Conservation (phyloP, 345 rosid genomes). For the Populus tremula region DNA sequence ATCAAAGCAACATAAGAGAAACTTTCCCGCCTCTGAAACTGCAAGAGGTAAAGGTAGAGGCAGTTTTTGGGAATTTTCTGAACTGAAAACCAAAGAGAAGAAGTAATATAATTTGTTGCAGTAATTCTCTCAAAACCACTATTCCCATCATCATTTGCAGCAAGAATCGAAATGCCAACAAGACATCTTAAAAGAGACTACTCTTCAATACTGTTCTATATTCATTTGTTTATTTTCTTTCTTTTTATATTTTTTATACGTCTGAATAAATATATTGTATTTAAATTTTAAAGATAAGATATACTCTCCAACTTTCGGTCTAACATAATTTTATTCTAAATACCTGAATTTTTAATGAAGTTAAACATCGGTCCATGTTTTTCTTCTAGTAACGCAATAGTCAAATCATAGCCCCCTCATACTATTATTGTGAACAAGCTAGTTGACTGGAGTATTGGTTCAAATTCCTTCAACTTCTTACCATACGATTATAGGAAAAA, state of each 20-base stretch:
- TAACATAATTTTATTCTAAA: not conserved
- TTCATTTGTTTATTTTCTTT: not conserved
- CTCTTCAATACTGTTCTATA: not conserved
- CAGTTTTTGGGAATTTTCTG: constrained; percentile 1
- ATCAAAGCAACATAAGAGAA: constrained; percentile 26
- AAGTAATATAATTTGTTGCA: not conserved
- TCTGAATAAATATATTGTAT: not conserved
- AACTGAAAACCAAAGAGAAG: constrained; percentile 2
- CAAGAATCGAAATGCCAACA: constrained; percentile 36
- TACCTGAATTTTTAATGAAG: not conserved
- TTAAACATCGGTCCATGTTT: not conserved
- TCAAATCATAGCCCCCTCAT: not conserved
- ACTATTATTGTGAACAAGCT: too few species aligned
- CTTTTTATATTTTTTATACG: not conserved
- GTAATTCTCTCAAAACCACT: constrained; percentile 10
- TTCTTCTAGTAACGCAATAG: not conserved
- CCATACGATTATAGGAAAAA: too few species aligned
- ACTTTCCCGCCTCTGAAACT: constrained; percentile 52
- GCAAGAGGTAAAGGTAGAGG: constrained; percentile 8
- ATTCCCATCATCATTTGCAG: constrained; percentile 32
- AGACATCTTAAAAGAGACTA: constrained; percentile 43
- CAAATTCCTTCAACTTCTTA: too few species aligned
- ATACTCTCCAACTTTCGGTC: not conserved
- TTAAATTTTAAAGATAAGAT: not conserved
- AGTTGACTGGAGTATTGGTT: too few species aligned